Conservation (phyloP, 2,329 filamentous ascomycete genomes). For the Fonsecaea erecta region DNA sequence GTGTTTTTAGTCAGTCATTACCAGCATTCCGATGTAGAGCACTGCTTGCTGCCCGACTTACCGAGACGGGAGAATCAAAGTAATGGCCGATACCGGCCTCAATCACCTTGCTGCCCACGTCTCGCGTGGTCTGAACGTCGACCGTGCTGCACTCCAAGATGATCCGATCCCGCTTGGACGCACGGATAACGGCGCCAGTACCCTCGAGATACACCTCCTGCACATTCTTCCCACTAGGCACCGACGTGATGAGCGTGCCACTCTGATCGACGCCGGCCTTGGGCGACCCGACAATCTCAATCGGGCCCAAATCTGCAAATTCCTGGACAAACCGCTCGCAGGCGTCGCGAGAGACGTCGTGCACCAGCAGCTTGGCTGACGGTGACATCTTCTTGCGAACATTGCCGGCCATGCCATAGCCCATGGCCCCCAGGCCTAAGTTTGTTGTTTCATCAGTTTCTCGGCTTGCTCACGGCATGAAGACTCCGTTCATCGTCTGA, state of each 20-base stretch:
- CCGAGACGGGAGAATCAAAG: constrained; percentile 21
- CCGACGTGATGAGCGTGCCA: too few relatives aligned
- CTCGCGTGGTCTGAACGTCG: neutral
- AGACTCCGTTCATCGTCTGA: too few relatives aligned
- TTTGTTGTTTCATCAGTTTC: too few relatives aligned
- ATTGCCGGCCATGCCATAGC: constrained; percentile 57
- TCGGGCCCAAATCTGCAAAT: neutral
- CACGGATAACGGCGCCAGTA: constrained; percentile 8
- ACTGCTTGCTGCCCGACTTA: too few relatives aligned
- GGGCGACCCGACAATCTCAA: constrained; percentile 1
- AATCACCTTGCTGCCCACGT: constrained; percentile 1
- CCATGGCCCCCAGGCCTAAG: constrained; percentile 61
- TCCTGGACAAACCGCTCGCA: constrained; percentile 15
- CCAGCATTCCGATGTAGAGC: too few relatives aligned
- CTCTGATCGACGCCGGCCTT: too few relatives aligned
- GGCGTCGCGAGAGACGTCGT: constrained; percentile 51
- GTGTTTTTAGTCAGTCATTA: too few relatives aligned
- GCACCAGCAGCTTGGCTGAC: constrained; percentile 52
- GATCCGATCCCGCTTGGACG: neutral
- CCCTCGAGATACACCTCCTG: too few relatives aligned
- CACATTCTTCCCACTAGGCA: too few relatives aligned
- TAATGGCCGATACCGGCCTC: constrained; percentile 3
- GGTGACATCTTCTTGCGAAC: constrained; percentile 53
- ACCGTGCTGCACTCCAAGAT: constrained; percentile 24
- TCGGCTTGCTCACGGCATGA: too few relatives aligned